A percentile compares a stretch with the other conserved stretches of the same genome.
Conservation (phyloP, 805 yeast genomes). For the Tetrapisispora phaffii region DNA sequence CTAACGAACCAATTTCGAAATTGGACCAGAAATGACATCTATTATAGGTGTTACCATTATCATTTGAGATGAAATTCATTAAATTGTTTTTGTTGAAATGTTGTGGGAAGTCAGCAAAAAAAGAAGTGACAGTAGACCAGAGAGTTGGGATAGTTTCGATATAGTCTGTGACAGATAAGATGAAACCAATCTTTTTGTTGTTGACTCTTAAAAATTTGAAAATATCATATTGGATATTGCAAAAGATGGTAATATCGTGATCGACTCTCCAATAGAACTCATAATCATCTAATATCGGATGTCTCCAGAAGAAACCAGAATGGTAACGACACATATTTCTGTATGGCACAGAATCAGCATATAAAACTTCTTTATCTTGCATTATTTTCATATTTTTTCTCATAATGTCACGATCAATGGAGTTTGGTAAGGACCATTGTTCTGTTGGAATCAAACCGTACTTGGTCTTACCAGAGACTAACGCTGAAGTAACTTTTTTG, state of each 20-base stretch:
- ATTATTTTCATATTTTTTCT: constrained; percentile 36
- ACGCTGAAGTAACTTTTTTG: constrained; percentile 35
- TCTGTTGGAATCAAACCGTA: constrained; percentile 53
- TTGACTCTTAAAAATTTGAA: constrained; percentile 48
- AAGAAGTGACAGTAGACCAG: constrained; percentile 48
- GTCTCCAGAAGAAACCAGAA: constrained; percentile 50
- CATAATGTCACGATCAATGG: constrained; percentile 48
- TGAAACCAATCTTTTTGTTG: constrained; percentile 55
- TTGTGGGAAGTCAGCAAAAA: constrained; percentile 37
- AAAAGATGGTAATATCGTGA: constrained; percentile 51
- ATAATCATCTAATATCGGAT: constrained; percentile 47
- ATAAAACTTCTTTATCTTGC: constrained; percentile 38
- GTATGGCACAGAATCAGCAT: constrained; percentile 52
- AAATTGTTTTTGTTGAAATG: constrained; percentile 39
- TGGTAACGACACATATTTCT: constrained; percentile 55
- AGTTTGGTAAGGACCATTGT: constrained; percentile 64
- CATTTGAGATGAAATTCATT: constrained; percentile 53
- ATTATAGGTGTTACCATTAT: constrained; percentile 56
- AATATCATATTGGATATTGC: constrained; percentile 56
- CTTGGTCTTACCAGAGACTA: constrained; percentile 50
- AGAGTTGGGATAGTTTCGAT: constrained; percentile 50
- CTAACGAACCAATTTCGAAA: constrained; percentile 65
- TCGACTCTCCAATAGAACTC: constrained; percentile 72
- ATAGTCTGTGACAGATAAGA: constrained; percentile 56
- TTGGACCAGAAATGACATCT: constrained; percentile 79